Base-by-base conservation (phyloP, 2,329 filamentous ascomycete species). In the Tolypocladium pustulatum region DNA sequence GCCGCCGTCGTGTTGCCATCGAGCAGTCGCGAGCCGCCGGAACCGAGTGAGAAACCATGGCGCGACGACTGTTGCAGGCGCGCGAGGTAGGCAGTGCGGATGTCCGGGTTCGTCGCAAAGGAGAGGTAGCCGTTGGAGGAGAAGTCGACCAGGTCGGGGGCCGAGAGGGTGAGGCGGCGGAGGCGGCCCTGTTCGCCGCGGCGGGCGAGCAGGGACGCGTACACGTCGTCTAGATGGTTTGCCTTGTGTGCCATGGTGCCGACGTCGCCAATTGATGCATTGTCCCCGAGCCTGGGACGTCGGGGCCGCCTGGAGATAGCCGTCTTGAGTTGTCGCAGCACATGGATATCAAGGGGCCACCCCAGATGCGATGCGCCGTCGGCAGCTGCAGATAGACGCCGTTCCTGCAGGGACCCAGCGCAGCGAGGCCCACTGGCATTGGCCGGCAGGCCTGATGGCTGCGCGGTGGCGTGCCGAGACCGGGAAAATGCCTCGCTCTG, bases 111-210 rank as follows among this genome's bases (percentile, higher is more conserved):
- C 3, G 68, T 69, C 0, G 89, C 86, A 7, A 92, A 86, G 55
- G 91, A 91, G 60, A 96, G 90, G 68, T 94, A 88, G 58, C 83
- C 83, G 69, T 91, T 87, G 67, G 90, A 92, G 27, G 87, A 86
- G 67, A 95, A 89, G 73, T 95, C 90, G 55, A 86, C 82, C 27
- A 83, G 87, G 25, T 80, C 84, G 1, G 87, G 80, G 0, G 87
- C 87, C 3, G 87, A 82, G 4, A 88, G 69, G 0, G 72, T 80
- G 22, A 82, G 67, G 7, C 67, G 69, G n/a, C 80, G 76, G 9
- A 79, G 70, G 57, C 71, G 74, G 13, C 69, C 70, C 20, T 71
- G 68, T 5, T 66, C 49, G 12, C 69, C 62, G 10, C 72, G 70
- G 15, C 65, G 65, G 32, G 61, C 58, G 46, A 75, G 66, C 22